phyloP scores from a whole-genome alignment of 129 eudicot genomes.

The Rutidosis leptorrhynchoides region DNA sequence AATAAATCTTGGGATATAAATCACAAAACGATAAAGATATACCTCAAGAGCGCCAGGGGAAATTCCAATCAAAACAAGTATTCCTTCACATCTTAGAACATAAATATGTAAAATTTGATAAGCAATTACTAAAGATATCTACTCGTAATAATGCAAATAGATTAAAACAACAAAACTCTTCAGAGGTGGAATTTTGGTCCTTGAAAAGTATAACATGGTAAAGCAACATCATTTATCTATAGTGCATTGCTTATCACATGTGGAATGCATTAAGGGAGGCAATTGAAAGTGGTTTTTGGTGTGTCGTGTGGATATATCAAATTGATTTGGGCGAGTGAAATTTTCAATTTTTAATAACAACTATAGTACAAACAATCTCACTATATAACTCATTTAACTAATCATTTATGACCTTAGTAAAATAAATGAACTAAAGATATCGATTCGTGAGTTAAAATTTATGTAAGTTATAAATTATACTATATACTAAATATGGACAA shows the following conservation, averaged over 20 bases:
- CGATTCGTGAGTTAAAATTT: not conserved
- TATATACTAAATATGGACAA: too few relatives aligned
- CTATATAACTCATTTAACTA: not conserved
- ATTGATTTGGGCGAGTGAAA: constrained; percentile 24
- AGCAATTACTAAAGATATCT: too few relatives aligned
- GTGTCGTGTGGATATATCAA: constrained; percentile 18
- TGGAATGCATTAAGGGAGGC: constrained; percentile 35
- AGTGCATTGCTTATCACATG: constrained; percentile 36
- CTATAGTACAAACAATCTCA: not conserved
- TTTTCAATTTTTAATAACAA: constrained; percentile 11
- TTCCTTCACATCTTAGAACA: too few relatives aligned
- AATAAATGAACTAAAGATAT: too few relatives aligned
- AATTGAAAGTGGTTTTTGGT: constrained; percentile 31
- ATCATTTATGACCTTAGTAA: too few relatives aligned
- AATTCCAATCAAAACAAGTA: constrained; percentile 96
- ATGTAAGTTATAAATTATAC: too few relatives aligned
- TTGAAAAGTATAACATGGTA: constrained; percentile 17
- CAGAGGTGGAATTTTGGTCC: constrained; percentile 17
- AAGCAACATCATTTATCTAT: constrained; percentile 14
- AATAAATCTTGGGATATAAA: too few relatives aligned
- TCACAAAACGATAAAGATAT: constrained; percentile 26
- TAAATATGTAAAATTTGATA: too few relatives aligned
- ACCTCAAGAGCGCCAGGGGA: constrained; percentile 99
- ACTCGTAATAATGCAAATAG: too few relatives aligned
- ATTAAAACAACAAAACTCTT: too few relatives aligned